phyloP scores from a whole-genome alignment of 371 early-diverging fungal species.

The Mycotypha africana region DNA sequence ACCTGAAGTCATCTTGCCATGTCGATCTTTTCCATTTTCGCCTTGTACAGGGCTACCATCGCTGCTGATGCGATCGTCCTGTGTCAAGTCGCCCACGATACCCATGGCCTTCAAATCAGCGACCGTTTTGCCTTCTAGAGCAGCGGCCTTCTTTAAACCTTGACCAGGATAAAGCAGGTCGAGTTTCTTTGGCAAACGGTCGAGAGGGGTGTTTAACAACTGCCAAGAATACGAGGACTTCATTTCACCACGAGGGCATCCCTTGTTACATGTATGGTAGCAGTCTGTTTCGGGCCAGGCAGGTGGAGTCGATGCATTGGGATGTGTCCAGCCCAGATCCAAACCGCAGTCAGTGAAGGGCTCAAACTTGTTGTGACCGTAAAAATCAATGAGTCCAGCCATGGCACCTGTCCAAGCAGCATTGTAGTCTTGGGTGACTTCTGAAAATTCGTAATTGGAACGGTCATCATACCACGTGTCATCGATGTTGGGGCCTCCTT shows the following conservation, averaged over 20 bases:
- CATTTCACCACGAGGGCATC: slow-evolving; percentile 39
- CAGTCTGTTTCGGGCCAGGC: slow-evolving; percentile 42
- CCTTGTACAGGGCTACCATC: no score
- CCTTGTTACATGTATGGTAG: slow-evolving; percentile 51
- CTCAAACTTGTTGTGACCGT: slow-evolving; percentile 41
- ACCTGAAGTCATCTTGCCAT: no score
- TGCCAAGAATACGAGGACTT: slow-evolving; percentile 43
- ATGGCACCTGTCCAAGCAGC: slow-evolving; percentile 51
- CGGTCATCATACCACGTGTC: slow-evolving; percentile 55
- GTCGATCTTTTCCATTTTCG: no score
- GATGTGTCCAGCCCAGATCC: slow-evolving; percentile 51
- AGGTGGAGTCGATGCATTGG: slow-evolving; percentile 38
- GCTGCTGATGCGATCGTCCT: no score
- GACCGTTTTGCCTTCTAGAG: slow-evolving; percentile 15
- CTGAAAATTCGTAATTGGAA: slow-evolving; percentile 46
- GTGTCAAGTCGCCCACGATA: no score
- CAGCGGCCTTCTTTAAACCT: slow-evolving; percentile 25
- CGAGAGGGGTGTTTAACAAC: slow-evolving; percentile 18
- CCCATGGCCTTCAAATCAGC: slow-evolving; percentile 8
- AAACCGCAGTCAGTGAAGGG: slow-evolving; percentile 47
- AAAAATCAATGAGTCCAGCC: slow-evolving; percentile 51
- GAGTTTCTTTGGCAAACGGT: slow-evolving; percentile 6
- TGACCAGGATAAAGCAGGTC: slow-evolving; percentile 35
- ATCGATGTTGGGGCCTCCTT: slow-evolving; percentile 47
- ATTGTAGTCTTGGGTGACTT: slow-evolving; percentile 58